Base-by-base conservation (phyloP, 192 early-diverging fungal species). In the Podila verticillata region DNA sequence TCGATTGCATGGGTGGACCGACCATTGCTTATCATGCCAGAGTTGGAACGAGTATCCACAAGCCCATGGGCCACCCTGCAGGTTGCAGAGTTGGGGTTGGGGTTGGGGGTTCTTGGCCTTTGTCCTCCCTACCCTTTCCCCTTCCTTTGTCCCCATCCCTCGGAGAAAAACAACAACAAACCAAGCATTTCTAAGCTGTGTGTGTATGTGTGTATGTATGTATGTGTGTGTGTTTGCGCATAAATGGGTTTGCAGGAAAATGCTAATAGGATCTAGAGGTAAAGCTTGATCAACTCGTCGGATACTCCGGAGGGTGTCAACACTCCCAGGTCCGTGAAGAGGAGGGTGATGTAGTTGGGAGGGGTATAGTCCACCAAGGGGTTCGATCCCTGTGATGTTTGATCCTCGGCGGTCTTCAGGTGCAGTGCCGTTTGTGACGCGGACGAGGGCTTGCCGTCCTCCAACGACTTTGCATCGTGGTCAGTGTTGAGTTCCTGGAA, bases 291-390 rank as follows among this genome's bases (percentile, higher is more conserved):
- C 51, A 95, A 84, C 83, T 95, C 94, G 71, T 95, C 94, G 59
- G 89, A 90, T 6, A 97, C 96, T 57, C 93, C 95, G 9, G 91
- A 91, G 10, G 97, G 97, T 20, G 96, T 97, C 72, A 98, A 85
- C 4, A 97, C 94, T 28, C 97, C 97, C 54, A 94, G 78, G 75
- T 98, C 93, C 4, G 97, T 98, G 58, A 95, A 94, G 65, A 98
- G 85, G 24, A 97, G 75, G 13, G 93, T 93, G 36, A 98, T 94
- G 77, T 94, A 95, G 70, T 92, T 87, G 13, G 97, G 97, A 57
- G 97, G 97, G 5, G 97, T 97, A 74, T 96, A 97, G 82, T 98
- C 97, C 17, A 98, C 91, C 57, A 87, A 81, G 3, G 96, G 96
- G 83, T 97, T 95, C 13, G 82, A 83, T 15, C 74, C 69, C 68